Evolutionary conservation across 2,329 filamentous ascomycete genomes (phyloP).

Genomic region (Venturiaceae sp.): DNA sequence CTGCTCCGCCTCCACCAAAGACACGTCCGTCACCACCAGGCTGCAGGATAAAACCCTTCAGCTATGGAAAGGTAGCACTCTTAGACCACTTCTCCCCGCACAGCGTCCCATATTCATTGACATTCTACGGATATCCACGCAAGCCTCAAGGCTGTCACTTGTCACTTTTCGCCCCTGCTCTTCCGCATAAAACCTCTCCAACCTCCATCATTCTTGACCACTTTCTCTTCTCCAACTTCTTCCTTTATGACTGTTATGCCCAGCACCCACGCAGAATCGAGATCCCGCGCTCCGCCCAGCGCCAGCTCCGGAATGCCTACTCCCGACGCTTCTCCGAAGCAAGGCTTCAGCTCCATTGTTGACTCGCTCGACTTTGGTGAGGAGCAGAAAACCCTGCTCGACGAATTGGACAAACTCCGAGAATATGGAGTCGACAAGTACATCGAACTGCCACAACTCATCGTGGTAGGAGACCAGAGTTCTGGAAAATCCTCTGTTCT

Average conservation of each 20-base stretch:
- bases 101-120: not conserved
- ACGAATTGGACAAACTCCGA: slow-evolving; percentile 8
- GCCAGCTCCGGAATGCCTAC: slow-evolving; percentile 8
- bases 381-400: slow-evolving; percentile 7
- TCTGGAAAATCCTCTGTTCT: slow-evolving; percentile 15
- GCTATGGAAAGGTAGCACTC: not conserved
- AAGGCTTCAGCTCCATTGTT: slow-evolving; percentile 3
- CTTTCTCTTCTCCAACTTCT: not conserved
- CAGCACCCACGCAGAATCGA: not conserved
- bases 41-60: not conserved
- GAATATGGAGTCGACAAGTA: slow-evolving; percentile 8
- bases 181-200: not conserved
- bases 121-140: not conserved
- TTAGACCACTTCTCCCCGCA: not conserved
- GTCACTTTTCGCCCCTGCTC: not conserved
- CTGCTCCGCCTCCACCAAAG: not conserved
- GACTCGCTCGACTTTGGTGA: slow-evolving; percentile 8
- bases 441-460: slow-evolving; percentile 13
- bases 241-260: not conserved
- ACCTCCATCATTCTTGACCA: not conserved
- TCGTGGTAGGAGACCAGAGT: slow-evolving; percentile 17
- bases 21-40: not conserved
- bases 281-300: not conserved
- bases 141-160: not conserved
- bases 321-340: slow-evolving; percentile 2